Evolutionary conservation across 345 rosid species (phyloP).

Genomic region (Moringa oleifera): DNA sequence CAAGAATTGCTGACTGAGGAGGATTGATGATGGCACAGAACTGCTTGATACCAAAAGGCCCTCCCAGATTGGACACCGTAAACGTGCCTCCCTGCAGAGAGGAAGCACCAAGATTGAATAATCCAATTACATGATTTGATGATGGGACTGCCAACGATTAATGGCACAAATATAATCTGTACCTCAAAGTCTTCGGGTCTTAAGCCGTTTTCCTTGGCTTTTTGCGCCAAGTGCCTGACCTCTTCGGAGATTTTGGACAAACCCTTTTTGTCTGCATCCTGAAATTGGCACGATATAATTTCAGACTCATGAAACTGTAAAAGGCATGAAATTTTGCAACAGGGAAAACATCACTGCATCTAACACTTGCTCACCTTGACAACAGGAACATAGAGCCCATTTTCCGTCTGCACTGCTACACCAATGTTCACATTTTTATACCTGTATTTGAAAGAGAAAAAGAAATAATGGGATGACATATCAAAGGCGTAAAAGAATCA

Average conservation of each 20-base stretch:
- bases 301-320: background rate
- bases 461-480: conserved; percentile 8
- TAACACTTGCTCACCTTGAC: conserved; percentile 52
- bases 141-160: conserved; percentile 1
- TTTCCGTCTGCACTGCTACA: conserved; percentile 95
- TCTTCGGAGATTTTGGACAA: conserved; percentile 72
- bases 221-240: conserved; percentile 81
- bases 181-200: conserved; percentile 98
- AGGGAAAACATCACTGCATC: background rate
- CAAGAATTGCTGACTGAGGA: conserved; percentile 94
- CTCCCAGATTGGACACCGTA: conserved; percentile 93
- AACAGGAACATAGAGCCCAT: conserved; percentile 93
- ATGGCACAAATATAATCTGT: background rate
- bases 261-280: conserved; percentile 97
- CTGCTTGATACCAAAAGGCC: conserved; percentile 94
- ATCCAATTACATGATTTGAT: background rate
- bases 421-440: conserved; percentile 80
- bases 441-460: conserved; percentile 43
- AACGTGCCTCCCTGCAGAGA: conserved; percentile 88
- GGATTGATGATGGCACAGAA: conserved; percentile 94
- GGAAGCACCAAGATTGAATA: conserved; percentile 3
- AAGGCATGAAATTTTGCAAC: background rate
- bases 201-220: conserved; percentile 81
- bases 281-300: conserved; percentile 20
- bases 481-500: background rate